Conservation (phyloP, 371 early-diverging fungal species). For the Basidiobolus meristosporus region DNA sequence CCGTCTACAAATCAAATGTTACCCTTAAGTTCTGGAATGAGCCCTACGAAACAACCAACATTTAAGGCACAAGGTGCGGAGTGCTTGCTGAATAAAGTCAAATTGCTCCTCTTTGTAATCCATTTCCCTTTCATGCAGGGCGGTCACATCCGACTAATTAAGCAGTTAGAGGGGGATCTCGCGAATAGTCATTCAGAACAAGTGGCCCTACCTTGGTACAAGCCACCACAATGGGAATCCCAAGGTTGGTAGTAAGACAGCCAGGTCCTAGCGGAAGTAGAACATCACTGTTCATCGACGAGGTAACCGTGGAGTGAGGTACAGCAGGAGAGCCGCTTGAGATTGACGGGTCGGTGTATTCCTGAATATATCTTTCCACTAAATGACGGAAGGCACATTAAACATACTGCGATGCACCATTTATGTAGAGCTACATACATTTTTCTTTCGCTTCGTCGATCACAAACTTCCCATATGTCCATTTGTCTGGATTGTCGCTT, state of each 20-base stretch:
- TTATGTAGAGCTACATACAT: constrained; percentile 17
- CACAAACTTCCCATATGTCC: constrained; percentile 42
- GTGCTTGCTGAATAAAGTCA: constrained; percentile 84
- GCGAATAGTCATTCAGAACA: background rate
- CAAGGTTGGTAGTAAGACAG: constrained; percentile 63
- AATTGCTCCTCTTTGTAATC: constrained; percentile 83
- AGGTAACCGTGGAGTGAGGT: constrained; percentile 6
- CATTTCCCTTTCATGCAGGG: constrained; percentile 54
- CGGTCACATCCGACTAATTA: constrained; percentile 54
- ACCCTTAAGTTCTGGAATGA: background rate
- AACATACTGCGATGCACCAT: background rate
- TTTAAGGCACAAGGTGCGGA: constrained; percentile 78
- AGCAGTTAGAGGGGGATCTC: background rate
- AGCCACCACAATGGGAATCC: constrained; percentile 74
- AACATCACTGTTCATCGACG: constrained; percentile 17
- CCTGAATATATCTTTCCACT: constrained; percentile 38
- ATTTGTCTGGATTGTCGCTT: constrained; percentile 14
- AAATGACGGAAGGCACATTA: background rate
- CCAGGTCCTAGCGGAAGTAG: constrained; percentile 63
- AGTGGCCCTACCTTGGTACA: constrained; percentile 61
- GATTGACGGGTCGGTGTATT: constrained; percentile 24
- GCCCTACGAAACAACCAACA: constrained; percentile 26
- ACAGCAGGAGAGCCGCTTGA: constrained; percentile 6
- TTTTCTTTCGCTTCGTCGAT: constrained; percentile 55
- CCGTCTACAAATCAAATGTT: constrained; percentile 36